Conservation (phyloP, 148 eudicot genomes). For the Vaccinium darrowii region DNA sequence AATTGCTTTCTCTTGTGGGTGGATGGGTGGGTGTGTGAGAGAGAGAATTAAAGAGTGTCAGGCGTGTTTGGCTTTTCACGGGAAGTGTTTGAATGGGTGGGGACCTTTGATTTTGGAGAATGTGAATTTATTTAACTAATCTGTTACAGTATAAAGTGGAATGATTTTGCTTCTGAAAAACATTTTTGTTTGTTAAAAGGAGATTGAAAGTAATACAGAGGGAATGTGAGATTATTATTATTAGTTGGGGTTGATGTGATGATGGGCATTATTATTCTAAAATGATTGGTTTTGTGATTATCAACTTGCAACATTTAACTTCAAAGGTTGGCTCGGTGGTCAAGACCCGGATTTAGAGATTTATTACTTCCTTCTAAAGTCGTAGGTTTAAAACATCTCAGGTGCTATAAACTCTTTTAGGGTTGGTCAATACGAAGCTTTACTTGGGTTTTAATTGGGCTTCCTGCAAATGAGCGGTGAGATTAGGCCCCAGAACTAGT, state of each 20-base stretch:
- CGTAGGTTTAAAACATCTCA: too few relatives aligned
- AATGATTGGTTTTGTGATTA: slow-evolving; percentile 57
- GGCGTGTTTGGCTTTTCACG: slow-evolving; percentile 48
- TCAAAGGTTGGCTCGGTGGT: too few relatives aligned
- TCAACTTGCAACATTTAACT: background rate
- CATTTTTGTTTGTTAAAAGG: slow-evolving; percentile 1
- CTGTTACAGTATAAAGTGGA: slow-evolving; percentile 23
- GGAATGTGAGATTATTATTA: background rate
- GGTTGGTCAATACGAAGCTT: too few relatives aligned
- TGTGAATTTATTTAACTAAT: slow-evolving; percentile 1
- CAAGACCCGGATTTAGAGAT: too few relatives aligned
- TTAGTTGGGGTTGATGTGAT: slow-evolving; percentile 28
- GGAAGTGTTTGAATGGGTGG: slow-evolving; percentile 37
- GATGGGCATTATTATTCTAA: slow-evolving; percentile 63
- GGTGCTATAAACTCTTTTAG: too few relatives aligned
- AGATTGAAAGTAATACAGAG: slow-evolving; percentile 4
- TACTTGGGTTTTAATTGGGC: too few relatives aligned
- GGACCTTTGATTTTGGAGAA: slow-evolving; percentile 25
- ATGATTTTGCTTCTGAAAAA: slow-evolving; percentile 36
- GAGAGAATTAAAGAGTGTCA: slow-evolving; percentile 35
- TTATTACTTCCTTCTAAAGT: too few relatives aligned
- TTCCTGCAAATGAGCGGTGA: too few relatives aligned
- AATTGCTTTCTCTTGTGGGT: too few relatives aligned
- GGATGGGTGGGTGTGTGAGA: slow-evolving; percentile 26
- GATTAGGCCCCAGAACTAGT: too few relatives aligned